Evolutionary conservation across 2,329 filamentous ascomycete species (phyloP), one percentile per base, ranked within the genome.

Genomic region (Cladosporium sp.): DNA sequence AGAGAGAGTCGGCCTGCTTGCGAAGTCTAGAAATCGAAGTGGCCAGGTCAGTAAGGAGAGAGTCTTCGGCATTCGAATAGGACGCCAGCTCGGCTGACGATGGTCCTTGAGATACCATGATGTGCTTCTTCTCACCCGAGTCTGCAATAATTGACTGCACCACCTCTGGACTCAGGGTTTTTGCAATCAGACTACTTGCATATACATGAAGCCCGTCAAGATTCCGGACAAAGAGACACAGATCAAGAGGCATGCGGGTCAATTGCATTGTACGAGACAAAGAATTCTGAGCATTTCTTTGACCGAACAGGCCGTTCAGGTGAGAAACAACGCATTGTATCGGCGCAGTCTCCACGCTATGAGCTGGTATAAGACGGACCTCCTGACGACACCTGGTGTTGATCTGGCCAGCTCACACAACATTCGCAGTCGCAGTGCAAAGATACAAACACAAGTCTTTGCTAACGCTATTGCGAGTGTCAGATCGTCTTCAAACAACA

Each of bases 381-480:
- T 6, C 45, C 9, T 4, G 28, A 10, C 28, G 45, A 32, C 45
- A 48, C 19, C 22, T 22, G 28, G 28, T 7, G n/a, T n/a, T 50
- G 47, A 25, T n/a, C 19, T 10, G 47, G 36, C 36, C 50, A 53
- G 50, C 50, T 19, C 50, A 42, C 50, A 42, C 25, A 10, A 17
- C 35, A 53, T 37, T 28, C 50, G 24, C 50, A 42, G 19, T 52
- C n/a, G 35, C 49, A 52, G 24, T 22, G 49, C 49, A 39, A 25
- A 52, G 49, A 39, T 39, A 24, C 19, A 39, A 2, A 25, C 12
- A n/a, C 19, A 37, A 15, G 3, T 39, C 35, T 52, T 39, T 52
- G 49, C 49, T 13, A 15, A n/a, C 24, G 37, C 22, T 13, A 53
- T 32, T 44, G 36, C 24, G 32, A 52, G 22, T 35, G 50, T 34